A percentile compares a stretch with the other conserved stretches of the same genome.
Evolutionary conservation across 768 basidiomycete genomes (phyloP).

Genomic region (Russula compacta): DNA sequence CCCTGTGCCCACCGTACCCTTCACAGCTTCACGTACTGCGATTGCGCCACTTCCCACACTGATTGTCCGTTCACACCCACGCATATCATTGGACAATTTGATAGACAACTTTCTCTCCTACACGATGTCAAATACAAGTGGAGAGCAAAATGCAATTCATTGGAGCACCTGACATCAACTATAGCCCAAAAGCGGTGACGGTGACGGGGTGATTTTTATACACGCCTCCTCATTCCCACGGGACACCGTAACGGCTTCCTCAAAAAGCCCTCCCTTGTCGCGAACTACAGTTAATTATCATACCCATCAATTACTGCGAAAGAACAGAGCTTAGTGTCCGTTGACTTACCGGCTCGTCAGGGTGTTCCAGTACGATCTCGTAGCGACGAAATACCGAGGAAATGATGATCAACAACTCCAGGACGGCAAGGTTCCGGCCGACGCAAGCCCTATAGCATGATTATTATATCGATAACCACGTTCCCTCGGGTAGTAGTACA

Average conservation of each 20-base stretch:
- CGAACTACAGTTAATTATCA: constrained; percentile 36
- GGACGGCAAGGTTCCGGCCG: constrained; percentile 69
- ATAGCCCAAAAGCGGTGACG: too few species aligned
- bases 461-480: background rate
- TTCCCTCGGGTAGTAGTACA: background rate
- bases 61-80: background rate
- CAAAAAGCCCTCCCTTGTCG: constrained; percentile 78
- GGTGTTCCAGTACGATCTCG: constrained; percentile 57
- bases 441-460: constrained; percentile 57
- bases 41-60: too few species aligned
- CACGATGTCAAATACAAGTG: too few species aligned
- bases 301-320: background rate
- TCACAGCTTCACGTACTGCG: too few species aligned
- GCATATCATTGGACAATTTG: background rate
- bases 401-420: constrained; percentile 75
- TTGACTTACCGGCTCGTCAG: constrained; percentile 43
- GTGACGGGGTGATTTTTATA: too few species aligned
- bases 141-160: too few species aligned
- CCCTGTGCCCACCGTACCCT: too few species aligned
- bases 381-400: constrained; percentile 73
- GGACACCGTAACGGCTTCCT: constrained; percentile 69
- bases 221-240: constrained; percentile 62
- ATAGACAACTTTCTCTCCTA: too few species aligned
- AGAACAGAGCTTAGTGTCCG: background rate
- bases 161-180: too few species aligned